These are phyloP conservation scores for Cercospora zeae-maydis DNA, from an alignment of 2,329 filamentous ascomycete genomes.

Conservation along the genomic window DNA sequence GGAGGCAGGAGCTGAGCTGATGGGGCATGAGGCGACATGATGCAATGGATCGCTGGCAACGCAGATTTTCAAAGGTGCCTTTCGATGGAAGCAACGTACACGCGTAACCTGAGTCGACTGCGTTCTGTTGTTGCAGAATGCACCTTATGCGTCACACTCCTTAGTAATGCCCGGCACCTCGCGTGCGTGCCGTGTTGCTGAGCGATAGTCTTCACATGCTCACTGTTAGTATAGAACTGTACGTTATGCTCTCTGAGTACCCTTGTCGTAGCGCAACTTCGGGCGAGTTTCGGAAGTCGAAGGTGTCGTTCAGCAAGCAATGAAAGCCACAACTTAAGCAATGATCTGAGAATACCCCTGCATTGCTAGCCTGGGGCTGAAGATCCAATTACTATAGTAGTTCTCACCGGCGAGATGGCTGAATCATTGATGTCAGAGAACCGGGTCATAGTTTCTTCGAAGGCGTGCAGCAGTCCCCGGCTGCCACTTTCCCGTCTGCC, in stretches of 20 bases:
- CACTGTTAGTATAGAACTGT: background rate
- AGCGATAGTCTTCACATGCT: background rate
- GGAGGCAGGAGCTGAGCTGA: background rate
- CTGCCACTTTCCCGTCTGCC: slow-evolving; percentile 17
- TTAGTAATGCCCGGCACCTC: too few species aligned
- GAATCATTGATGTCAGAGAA: background rate
- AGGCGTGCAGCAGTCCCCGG: slow-evolving; percentile 19
- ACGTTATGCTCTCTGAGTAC: background rate
- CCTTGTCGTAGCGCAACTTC: background rate
- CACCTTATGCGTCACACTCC: background rate
- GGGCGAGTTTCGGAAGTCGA: background rate
- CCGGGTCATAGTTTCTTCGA: slow-evolving; percentile 13
- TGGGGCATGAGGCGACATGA: background rate
- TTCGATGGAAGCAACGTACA: too few species aligned
- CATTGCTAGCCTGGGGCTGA: background rate
- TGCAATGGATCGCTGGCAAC: too few species aligned
- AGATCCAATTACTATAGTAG: background rate
- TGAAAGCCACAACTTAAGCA: background rate
- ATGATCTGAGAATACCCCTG: background rate
- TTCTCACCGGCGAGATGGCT: background rate
- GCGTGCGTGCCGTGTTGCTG: background rate
- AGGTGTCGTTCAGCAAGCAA: background rate
- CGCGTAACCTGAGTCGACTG: too few species aligned
- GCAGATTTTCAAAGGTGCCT: too few species aligned
- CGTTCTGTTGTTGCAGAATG: too few species aligned